phyloP scores from a whole-genome alignment of 352 stramenopile species.

The Blastocystis sp. region DNA sequence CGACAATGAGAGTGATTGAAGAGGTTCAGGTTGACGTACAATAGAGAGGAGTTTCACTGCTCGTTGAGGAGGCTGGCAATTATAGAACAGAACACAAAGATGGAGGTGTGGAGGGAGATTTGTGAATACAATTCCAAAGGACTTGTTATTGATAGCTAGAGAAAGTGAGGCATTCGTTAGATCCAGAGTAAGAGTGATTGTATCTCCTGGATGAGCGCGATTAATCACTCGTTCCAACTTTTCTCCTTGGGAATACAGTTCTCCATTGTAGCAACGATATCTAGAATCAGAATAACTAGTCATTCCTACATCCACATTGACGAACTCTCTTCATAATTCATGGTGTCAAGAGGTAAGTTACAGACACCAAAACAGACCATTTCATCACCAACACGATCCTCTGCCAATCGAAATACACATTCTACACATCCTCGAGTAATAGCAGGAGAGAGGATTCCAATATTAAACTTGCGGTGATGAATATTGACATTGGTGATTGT shows the following conservation, averaged over 20 bases:
- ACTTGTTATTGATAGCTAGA: constrained; percentile 2
- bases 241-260: constrained; percentile 28
- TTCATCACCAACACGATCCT: constrained; percentile 43
- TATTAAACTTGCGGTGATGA: constrained; percentile 17
- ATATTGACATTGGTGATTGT: not conserved
- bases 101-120: not conserved
- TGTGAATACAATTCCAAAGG: constrained; percentile 34
- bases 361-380: constrained; percentile 54
- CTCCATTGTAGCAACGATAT: constrained; percentile 57
- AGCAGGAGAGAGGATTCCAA: not conserved
- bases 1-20: not conserved
- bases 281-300: not conserved
- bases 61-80: constrained; percentile 43
- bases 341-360: not conserved
- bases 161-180: not conserved
- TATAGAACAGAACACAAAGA: constrained; percentile 42
- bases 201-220: not conserved
- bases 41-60: not conserved
- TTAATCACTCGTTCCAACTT: not conserved
- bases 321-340: constrained; percentile 48
- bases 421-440: not conserved
- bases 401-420: not conserved
- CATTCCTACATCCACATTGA: constrained; percentile 24
- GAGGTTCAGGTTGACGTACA: not conserved
- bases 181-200: constrained; percentile 4